Evolutionary conservation across 192 early-diverging fungal species (phyloP), one percentile per base, ranked within the genome.

Genomic region (Powellomyces hirtus): DNA sequence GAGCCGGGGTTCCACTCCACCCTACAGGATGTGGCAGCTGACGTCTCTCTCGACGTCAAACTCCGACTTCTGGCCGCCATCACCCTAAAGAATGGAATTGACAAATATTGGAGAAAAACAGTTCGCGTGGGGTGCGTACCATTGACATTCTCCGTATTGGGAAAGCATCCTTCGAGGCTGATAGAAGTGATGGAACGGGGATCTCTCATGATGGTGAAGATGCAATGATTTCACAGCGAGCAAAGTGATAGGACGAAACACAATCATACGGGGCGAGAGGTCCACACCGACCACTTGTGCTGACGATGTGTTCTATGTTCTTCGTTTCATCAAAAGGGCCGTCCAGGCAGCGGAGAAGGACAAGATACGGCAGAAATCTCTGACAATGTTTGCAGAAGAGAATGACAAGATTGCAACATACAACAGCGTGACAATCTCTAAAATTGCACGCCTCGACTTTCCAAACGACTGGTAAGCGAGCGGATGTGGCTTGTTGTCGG

Each of bases 11-110:
- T 91, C 71, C 84, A 91, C 71, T 76, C 82, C 3, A 86, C 85
- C 1, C 77, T 90, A 37, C 88, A 89, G 76, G 86, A 89, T 38
- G 86, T 96, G 44, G 90, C 89, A 34, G 85, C 83, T 13, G 89
- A 94, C 62, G 70, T 66, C n/a, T 73, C 81, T 11, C 49, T 92
- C 24, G 83, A 89, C 16, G 75, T 75, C 51, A 80, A 85, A 51
- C 71, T 90, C 20, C 82, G 95, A 38, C 89, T 84, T 64, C 80
- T 94, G 46, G 88, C 91, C 13, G 84, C 86, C 37, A 88, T 95
- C 52, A 88, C 81, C 56, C 74, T 97, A 49, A 97, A 97, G 77
- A 97, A 95, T 75, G 91, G 91, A 4, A 85, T 97, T 34, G 91
- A 95, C 71, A 87, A 87, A 61, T 94, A 90, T 72, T 97, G 95